Base-by-base conservation (phyloP, 2,329 filamentous ascomycete genomes). In the Colletotrichum graminicola region DNA sequence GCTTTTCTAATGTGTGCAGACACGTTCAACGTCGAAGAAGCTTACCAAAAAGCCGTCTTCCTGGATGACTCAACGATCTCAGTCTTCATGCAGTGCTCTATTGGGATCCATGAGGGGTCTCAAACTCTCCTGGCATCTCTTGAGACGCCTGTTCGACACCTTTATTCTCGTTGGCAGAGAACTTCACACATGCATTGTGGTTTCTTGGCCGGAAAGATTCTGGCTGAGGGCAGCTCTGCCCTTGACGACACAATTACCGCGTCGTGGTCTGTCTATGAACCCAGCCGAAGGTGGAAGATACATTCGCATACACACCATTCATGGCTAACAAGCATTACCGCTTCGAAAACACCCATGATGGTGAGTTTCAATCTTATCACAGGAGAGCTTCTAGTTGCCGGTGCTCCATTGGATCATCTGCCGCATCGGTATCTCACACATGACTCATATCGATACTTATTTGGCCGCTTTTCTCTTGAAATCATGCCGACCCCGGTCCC, bases 371-470 rank as follows among this genome's bases (percentile, higher is more conserved):
- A 88, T 71, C 60, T 89, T 0, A 73, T 91, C 2, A 85, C 81
- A 0, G 88, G 85, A 0, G 80, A 85, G 32, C 77, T 91, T 0
- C 79, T 89, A 0, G 82, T 90, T 0, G 81, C 89, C 67, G 88
- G 88, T 0, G 52, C 78, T 1, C 87, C 86, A 0, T 73, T 89
- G 0, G 76, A 81, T 5, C 81, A 84, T 2, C 79, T 90, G 0
- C 88, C 88, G 0, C 3, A 14, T 0, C 71, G 82, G 0, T 90
- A 87, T 60, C 79, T 84, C 43, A 10, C 18, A 0, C 80, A 87
- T 62, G 10, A 74, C 0, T 77, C 77, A 0, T 90, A 87, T 72
- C 14, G 16, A 0, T 74, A 75, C 0, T 75, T 90, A 0, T 89
- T 90, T 75, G 82, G 83, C 1, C 65, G 75, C 5, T 76, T 77